A percentile compares a stretch with the other conserved stretches of the same genome.
Conservation (phyloP, 345 rosid genomes). For the Hibiscus mutabilis region DNA sequence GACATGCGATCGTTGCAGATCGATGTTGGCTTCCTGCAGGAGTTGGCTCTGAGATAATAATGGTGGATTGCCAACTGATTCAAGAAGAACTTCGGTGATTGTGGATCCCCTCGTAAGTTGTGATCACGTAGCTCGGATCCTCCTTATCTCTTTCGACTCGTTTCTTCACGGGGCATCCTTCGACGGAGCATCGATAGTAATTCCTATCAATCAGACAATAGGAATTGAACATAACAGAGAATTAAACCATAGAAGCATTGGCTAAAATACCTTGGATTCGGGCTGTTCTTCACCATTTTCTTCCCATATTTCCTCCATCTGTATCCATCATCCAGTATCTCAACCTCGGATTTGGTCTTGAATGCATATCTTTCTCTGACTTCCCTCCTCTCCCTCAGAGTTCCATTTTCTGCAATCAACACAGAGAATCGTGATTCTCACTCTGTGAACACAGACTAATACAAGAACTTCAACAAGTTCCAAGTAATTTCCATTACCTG, state of each 20-base stretch:
- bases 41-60: background rate
- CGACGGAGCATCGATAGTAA: conserved; percentile 67
- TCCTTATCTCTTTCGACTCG: conserved; percentile 80
- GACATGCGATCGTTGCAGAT: background rate
- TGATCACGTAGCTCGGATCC: conserved; percentile 65
- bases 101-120: conserved; percentile 78
- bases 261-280: conserved; percentile 67
- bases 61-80: background rate
- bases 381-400: conserved; percentile 30
- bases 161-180: conserved; percentile 85
- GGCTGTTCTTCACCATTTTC: conserved; percentile 93
- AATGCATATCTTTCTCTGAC: conserved; percentile 63
- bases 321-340: conserved; percentile 81
- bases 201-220: conserved; percentile 42
- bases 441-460: background rate
- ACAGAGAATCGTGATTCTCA: background rate
- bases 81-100: conserved; percentile 41
- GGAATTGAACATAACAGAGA: background rate
- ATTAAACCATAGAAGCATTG: background rate
- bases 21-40: conserved; percentile 4
- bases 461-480: background rate
- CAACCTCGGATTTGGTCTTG: conserved; percentile 71
- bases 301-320: conserved; percentile 98
- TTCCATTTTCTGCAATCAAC: conserved; percentile 18
- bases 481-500: conserved; percentile 9